Conservation (phyloP, 768 basidiomycete genomes). For the Suillus clintonianus region DNA sequence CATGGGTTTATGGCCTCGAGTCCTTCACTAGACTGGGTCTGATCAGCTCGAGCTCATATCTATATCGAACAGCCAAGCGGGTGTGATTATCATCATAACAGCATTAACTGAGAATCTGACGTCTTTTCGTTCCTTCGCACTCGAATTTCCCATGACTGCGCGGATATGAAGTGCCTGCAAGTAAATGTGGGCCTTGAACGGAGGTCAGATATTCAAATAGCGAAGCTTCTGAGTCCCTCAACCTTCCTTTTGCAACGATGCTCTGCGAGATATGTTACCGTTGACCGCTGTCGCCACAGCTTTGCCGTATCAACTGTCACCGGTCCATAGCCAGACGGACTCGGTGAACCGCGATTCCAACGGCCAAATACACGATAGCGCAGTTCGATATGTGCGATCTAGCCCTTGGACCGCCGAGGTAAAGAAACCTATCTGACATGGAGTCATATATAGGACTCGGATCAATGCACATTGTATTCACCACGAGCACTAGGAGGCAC, state of each 20-base stretch:
- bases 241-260: neutral
- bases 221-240: neutral
- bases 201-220: neutral
- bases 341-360: neutral
- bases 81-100: neutral
- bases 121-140: neutral
- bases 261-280: neutral
- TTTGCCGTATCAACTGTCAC: neutral
- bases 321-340: neutral
- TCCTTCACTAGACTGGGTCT: neutral
- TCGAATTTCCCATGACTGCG: neutral
- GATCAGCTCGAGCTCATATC: neutral
- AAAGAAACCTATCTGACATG: neutral
- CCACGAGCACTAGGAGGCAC: neutral
- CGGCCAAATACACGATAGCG: neutral
- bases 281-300: neutral
- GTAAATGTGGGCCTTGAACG: neutral
- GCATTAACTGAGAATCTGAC: neutral
- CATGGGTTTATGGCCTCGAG: neutral
- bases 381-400: neutral
- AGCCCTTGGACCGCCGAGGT: neutral
- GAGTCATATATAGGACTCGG: neutral
- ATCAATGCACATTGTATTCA: neutral
- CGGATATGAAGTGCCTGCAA: slow-evolving; percentile 1
- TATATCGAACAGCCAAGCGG: neutral